These are phyloP conservation scores for Zea mays DNA, from an alignment of 176 grass and related monocot genomes.

Conservation along the genomic window DNA sequence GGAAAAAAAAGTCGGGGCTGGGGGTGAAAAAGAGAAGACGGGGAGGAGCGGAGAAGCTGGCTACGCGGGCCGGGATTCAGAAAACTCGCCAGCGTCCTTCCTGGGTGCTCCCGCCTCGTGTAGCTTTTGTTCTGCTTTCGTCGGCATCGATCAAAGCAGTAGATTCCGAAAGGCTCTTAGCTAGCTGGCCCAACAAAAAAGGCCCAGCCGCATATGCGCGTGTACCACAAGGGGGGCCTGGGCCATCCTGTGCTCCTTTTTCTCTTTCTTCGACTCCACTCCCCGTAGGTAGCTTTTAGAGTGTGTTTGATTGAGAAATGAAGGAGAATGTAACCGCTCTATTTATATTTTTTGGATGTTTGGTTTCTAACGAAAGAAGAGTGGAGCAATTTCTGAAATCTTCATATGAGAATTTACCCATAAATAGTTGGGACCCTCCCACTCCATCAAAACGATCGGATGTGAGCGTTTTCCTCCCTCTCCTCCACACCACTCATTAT, in stretches of 20 bases:
- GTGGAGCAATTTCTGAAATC: too few species aligned
- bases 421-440: too few species aligned
- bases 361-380: too few species aligned
- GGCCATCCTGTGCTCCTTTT: background rate
- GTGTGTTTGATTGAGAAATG: too few species aligned
- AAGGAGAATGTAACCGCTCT: too few species aligned
- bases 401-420: too few species aligned
- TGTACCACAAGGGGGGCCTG: constrained; percentile 18
- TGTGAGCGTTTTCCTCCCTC: too few species aligned
- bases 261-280: background rate
- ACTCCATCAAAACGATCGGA: too few species aligned
- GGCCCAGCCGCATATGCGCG: constrained; percentile 23
- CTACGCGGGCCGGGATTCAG: constrained; percentile 32
- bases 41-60: constrained; percentile 30
- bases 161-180: constrained; percentile 46
- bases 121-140: background rate
- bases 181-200: constrained; percentile 39
- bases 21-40: background rate
- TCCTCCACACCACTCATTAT: too few species aligned
- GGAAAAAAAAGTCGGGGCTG: constrained; percentile 24
- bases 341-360: too few species aligned
- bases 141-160: constrained; percentile 36
- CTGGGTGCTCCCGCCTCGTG: background rate
- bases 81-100: constrained; percentile 29
- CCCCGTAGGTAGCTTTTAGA: background rate